Percentiles rank a stretch among this genome's conserved stretches.
phyloP scores from a whole-genome alignment of 2,329 filamentous ascomycete genomes.

The Coniochaeta sp. region DNA sequence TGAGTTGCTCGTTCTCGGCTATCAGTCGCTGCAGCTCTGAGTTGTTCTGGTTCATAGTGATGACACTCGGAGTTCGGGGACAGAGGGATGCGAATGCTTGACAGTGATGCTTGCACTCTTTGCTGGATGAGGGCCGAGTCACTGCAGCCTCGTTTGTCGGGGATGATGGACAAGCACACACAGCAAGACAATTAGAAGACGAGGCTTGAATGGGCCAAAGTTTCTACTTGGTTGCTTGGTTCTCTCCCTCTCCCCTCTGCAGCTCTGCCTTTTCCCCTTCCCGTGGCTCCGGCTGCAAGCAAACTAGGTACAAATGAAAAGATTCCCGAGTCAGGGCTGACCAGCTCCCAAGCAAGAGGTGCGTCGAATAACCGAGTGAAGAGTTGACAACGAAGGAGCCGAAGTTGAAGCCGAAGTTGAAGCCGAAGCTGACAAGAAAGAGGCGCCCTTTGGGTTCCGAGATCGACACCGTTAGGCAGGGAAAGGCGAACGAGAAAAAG shows the following conservation, averaged over 20 bases:
- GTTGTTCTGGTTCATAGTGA: background rate
- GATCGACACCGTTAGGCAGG: background rate
- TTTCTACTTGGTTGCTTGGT: conserved; percentile 1
- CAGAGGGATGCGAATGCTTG: conserved; percentile 1
- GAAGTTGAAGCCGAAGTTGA: no score
- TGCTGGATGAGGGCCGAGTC: background rate
- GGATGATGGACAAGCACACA: background rate
- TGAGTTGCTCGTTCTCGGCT: conserved; percentile 1
- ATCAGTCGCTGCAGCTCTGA: background rate
- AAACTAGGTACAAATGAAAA: background rate
- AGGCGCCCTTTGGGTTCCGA: background rate
- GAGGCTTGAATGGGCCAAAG: background rate
- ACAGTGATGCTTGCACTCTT: conserved; percentile 9
- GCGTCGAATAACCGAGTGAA: background rate
- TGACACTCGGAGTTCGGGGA: background rate
- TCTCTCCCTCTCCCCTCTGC: background rate
- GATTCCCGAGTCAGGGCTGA: background rate
- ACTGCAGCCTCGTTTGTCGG: background rate
- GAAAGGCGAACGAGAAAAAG: background rate
- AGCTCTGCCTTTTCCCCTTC: background rate
- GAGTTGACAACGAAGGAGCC: background rate
- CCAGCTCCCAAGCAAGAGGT: background rate
- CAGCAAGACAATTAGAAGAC: background rate
- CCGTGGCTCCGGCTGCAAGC: no score
- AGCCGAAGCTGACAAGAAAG: background rate